Conservation (phyloP, 208 protist species). For the Trypanosomatidae sp. region DNA sequence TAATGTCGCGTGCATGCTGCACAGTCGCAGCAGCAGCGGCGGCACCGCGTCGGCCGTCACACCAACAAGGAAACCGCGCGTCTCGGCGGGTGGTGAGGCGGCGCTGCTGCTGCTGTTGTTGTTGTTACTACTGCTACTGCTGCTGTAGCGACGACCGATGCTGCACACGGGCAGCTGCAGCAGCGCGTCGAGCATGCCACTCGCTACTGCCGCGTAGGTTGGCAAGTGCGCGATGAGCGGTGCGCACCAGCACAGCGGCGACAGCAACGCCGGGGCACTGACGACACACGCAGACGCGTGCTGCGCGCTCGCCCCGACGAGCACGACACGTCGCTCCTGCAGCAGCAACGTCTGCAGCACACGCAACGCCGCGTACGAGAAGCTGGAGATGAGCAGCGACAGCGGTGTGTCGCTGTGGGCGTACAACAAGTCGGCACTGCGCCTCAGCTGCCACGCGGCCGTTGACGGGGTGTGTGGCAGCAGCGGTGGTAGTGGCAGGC, state of each 20-base stretch:
- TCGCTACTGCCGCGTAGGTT: constrained; percentile 6
- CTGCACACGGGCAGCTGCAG: no score
- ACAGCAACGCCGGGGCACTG: constrained; percentile 30
- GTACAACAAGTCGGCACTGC: constrained; percentile 23
- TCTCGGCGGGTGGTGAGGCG: no score
- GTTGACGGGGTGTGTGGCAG: no score
- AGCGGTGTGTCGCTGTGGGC: constrained; percentile 34
- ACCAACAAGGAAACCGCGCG: no score
- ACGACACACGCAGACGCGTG: constrained; percentile 70
- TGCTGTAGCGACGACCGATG: constrained; percentile 3
- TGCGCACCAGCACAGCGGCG: constrained; percentile 37
- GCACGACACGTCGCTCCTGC: constrained; percentile 12
- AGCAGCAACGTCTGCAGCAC: constrained; percentile 48
- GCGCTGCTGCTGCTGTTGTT: no score
- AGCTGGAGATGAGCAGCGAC: constrained; percentile 35
- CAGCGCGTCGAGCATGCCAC: constrained; percentile 10
- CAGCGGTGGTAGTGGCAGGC: background rate
- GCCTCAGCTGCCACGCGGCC: constrained; percentile 12
- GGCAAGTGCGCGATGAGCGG: constrained; percentile 52
- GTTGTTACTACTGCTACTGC: background rate
- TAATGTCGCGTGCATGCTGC: no score
- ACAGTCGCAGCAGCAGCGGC: no score
- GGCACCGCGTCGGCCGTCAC: no score
- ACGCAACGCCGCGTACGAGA: constrained; percentile 46
- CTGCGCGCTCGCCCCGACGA: constrained; percentile 57